Evolutionary conservation across 257 asterid species (phyloP), one percentile per base, ranked within the genome.

Genomic region (Echium plantagineum): DNA sequence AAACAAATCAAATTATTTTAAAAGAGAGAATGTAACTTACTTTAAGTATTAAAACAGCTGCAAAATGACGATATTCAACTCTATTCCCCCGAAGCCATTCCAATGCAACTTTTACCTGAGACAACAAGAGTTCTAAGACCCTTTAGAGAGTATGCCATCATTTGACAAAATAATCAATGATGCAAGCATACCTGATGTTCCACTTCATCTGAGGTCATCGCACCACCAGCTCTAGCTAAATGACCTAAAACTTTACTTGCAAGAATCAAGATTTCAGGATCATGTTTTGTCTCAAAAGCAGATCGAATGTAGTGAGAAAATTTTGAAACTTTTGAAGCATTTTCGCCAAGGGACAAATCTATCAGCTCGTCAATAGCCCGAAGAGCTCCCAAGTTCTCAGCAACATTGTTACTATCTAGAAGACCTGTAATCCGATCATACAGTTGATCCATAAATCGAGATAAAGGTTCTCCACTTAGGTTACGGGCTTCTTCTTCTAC

Each of bases 191-290:
- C 99, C 89, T 89, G 89, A 60, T 81, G 77, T 75, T 93, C 99
- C 73, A 93, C 95, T 83, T 93, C 99, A 81, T 93, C 99, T 13
- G 99, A 96, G 38, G 99, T 86, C 96, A 86, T 89, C 63, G 97
- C 97, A 71, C 99, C 97, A 63, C 99, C 99, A 71, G 97, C 95
- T 80, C 97, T 83, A 61, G 99, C 99, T 63, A 93, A 81, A 79
- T 93, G 99, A 57, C 99, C 97, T 58, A 93, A 76, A 71, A 89
- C 99, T 79, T 69, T 76, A 78, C 99, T 93, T 62, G 97, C 94
- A 78, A 80, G 79, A 62, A 86, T 83, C 78, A 93, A 77, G 58
- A 85, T 81, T 69, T 89, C 97, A 55, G 87, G 89, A 64, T 89
- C 97, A 26, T 95, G 95, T 73, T 93, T 93, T 48, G 85, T 83